Evolutionary conservation across 352 stramenopile species (phyloP).

Genomic region (Pythium aphanidermatum): DNA sequence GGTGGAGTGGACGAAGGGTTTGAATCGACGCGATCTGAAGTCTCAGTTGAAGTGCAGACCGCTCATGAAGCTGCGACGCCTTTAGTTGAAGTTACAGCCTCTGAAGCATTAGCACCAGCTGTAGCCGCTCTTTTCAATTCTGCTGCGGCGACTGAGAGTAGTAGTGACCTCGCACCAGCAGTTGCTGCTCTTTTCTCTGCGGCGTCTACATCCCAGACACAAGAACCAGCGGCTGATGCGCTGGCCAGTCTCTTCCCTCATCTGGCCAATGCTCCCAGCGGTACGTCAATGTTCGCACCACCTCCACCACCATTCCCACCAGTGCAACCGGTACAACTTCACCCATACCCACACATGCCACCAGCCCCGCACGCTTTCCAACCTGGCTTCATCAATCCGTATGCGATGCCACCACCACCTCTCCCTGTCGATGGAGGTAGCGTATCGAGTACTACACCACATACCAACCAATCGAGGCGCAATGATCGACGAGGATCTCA

Average conservation of each 20-base stretch:
- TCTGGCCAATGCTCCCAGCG: slow-evolving; percentile 31
- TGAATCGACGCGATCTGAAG: no score
- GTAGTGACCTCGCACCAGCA: slow-evolving; percentile 28
- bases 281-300: background rate
- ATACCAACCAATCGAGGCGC: slow-evolving; percentile 2
- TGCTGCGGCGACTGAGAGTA: slow-evolving; percentile 13
- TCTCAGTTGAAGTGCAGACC: background rate
- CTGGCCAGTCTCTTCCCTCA: slow-evolving; percentile 41
- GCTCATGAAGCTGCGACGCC: background rate
- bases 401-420: slow-evolving; percentile 6
- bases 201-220: slow-evolving; percentile 5
- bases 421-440: no score
- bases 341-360: slow-evolving; percentile 4
- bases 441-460: no score
- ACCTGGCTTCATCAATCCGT: slow-evolving; percentile 20
- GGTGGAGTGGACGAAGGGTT: no score
- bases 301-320: slow-evolving; percentile 10
- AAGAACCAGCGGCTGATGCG: slow-evolving; percentile 7
- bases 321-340: slow-evolving; percentile 2
- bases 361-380: slow-evolving; percentile 19
- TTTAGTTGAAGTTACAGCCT: slow-evolving; percentile 1
- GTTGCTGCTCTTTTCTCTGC: slow-evolving; percentile 41
- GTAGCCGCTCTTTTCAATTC: slow-evolving; percentile 43
- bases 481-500: slow-evolving; percentile 8
- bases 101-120: slow-evolving; percentile 25